Conservation (phyloP, 768 basidiomycete genomes). For the Naematelia aurantialba region DNA sequence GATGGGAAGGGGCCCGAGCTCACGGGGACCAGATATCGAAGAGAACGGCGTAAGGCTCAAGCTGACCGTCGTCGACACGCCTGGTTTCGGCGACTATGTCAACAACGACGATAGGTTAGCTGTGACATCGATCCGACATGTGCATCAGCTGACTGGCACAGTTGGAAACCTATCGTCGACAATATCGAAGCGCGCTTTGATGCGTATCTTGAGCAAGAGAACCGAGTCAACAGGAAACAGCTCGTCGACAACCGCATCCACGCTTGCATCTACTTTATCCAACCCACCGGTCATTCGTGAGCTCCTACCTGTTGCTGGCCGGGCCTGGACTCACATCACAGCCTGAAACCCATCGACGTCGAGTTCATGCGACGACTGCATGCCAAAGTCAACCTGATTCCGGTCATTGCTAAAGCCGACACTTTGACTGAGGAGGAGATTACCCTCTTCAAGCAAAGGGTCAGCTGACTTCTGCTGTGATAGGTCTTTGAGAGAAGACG, state of each 20-base stretch:
- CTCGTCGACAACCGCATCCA: conserved; percentile 96
- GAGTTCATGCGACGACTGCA: conserved; percentile 98
- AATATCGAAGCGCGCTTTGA: conserved; percentile 98
- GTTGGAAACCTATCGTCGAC: conserved; percentile 98
- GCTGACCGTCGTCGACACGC: conserved; percentile 98
- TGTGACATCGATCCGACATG: conserved; percentile 2
- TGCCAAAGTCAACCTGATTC: conserved; percentile 96
- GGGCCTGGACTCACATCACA: conserved; percentile 45
- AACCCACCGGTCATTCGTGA: conserved; percentile 96
- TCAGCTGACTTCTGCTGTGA: conserved; percentile 47
- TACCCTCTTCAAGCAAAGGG: conserved; percentile 84
- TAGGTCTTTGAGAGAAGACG: background rate
- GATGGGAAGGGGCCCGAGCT: background rate
- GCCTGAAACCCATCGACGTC: conserved; percentile 95
- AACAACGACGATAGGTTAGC: conserved; percentile 94
- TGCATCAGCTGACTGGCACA: conserved; percentile 45
- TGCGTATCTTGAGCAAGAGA: conserved; percentile 96
- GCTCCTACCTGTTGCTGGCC: conserved; percentile 42
- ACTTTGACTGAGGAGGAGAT: conserved; percentile 97
- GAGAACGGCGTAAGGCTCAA: conserved; percentile 95
- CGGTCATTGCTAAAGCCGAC: conserved; percentile 96
- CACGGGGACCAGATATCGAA: conserved; percentile 74
- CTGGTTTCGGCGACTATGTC: conserved; percentile 98
- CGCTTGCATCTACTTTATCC: conserved; percentile 98
- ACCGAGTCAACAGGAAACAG: conserved; percentile 91